These are phyloP conservation scores for Mycena pura DNA, from an alignment of 768 basidiomycete species.

Conservation along the genomic window DNA sequence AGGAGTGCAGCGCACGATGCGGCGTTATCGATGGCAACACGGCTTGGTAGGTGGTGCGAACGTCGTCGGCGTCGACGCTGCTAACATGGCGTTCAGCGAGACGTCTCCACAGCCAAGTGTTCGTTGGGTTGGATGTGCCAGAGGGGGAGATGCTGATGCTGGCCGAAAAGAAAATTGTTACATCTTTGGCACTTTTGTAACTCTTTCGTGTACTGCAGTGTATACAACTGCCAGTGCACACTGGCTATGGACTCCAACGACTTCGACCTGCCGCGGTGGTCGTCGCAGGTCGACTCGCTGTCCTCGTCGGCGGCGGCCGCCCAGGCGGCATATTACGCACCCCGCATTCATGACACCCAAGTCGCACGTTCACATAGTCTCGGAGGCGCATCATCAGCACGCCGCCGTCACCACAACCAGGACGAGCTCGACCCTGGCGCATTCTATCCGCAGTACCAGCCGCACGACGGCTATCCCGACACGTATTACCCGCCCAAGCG, in stretches of 20 bases:
- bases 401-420: constrained; percentile 27
- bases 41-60: constrained; percentile 64
- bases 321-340: constrained; percentile 59
- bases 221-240: too few relatives aligned
- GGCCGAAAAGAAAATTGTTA: constrained; percentile 68
- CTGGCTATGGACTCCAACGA: too few relatives aligned
- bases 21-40: constrained; percentile 77
- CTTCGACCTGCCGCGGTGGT: constrained; percentile 76
- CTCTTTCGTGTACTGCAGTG: too few relatives aligned
- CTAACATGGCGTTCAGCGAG: constrained; percentile 49
- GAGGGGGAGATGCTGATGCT: constrained; percentile 56
- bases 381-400: constrained; percentile 41
- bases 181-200: constrained; percentile 25
- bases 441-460: constrained; percentile 21
- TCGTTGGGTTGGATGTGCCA: constrained; percentile 57
- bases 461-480: constrained; percentile 57
- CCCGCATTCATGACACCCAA: constrained; percentile 62
- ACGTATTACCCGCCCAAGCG: constrained; percentile 57
- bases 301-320: constrained; percentile 52
- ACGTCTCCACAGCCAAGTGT: constrained; percentile 71
- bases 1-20: constrained; percentile 66
- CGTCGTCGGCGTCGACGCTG: too few relatives aligned
- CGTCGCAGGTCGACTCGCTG: constrained; percentile 62
- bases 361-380: constrained; percentile 44
- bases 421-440: constrained; percentile 26